Base-by-base conservation (phyloP, 805 yeast genomes). In the Zygosaccharomyces gambellarensis region DNA sequence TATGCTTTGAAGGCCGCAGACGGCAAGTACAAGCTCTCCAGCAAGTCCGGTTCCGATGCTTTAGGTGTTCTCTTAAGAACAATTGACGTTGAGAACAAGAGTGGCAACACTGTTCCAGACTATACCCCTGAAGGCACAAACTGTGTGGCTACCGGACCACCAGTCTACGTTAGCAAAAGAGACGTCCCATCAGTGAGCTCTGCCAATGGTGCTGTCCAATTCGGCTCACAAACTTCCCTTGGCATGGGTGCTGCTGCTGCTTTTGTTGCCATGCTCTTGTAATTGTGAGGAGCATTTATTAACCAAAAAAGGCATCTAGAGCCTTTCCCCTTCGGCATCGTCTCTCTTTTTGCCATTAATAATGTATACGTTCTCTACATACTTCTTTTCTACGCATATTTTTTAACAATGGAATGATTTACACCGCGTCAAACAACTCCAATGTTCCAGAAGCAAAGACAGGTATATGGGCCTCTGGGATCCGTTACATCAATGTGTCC, bases 1-100 rank as follows among this genome's bases (percentile, higher is more conserved):
- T 60, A 63, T 32, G 76, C 76, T 31, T 69, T 73, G 49, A 71
- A 73, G 32, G 55, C 67, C 31, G 54, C 28, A 25, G 28, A 56
- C 21, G 23, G 45, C 4, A 23, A 46, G 11, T 67, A 69, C 56
- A 39, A 52, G 11, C 46, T 63, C 25, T 64, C 63, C 32, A 50
- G 61, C 12, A 21, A 12, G 10, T 59, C 61, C 41, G 53, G 56
- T 54, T 46, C 56, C 7, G 64, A 48, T n/a, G 52, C 54, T 39
- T 60, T 58, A 0, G 58, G 56, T 11, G 51, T 59, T 34, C 58
- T 51, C n/a, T 43, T 61, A 9, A 52, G 46, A 39, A 58, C 60
- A n/a, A 41, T 49, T 23, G 41, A 47, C 30, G 9, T 14, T 6
- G 38, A 17, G 5, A 23, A 25, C 28, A 25, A 19, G 2, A 22